phyloP scores from a whole-genome alignment of 2,329 filamentous ascomycete genomes.

The Pezicula neosporulosa region DNA sequence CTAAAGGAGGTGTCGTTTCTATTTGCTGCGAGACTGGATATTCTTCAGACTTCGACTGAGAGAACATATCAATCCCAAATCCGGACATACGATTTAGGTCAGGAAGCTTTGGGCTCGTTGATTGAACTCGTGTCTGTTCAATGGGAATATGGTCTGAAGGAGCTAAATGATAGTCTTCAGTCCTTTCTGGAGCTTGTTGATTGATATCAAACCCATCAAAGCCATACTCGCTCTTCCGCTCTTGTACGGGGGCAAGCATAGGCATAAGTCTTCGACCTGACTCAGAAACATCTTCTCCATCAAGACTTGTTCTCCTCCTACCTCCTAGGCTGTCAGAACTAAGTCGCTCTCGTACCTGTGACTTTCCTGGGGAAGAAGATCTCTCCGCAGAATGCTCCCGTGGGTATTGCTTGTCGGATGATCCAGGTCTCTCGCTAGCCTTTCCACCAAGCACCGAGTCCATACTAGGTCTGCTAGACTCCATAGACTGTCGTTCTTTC shows the following conservation, averaged over 20 bases:
- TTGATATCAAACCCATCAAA: conserved; percentile 38
- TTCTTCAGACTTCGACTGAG: conserved; percentile 18
- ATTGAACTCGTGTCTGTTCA: conserved; percentile 25
- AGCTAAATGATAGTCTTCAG: conserved; percentile 14
- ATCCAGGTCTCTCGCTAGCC: conserved; percentile 22
- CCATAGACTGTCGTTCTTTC: conserved; percentile 51
- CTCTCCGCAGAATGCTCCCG: conserved; percentile 11
- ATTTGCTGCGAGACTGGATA: conserved; percentile 4
- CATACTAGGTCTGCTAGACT: conserved; percentile 53
- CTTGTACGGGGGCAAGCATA: conserved; percentile 49
- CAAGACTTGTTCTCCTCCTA: conserved; percentile 13
- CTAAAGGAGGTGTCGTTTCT: conserved; percentile 3
- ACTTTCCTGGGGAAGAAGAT: conserved; percentile 13
- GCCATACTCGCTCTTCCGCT: conserved; percentile 57
- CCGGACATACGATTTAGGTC: conserved; percentile 55
- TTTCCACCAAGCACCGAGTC: conserved; percentile 41
- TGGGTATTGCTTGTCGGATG: conserved; percentile 16
- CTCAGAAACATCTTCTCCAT: conserved; percentile 32
- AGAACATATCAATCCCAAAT: conserved; percentile 58
- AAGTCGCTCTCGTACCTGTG: conserved; percentile 15
- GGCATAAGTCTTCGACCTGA: conserved; percentile 34
- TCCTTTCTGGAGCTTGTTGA: conserved; percentile 3
- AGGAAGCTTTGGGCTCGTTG: conserved; percentile 55
- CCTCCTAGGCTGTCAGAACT: conserved; percentile 20
- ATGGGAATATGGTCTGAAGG: conserved; percentile 13